Evolutionary conservation across 2,329 filamentous ascomycete genomes (phyloP).

Genomic region (Setomelanomma holmii): DNA sequence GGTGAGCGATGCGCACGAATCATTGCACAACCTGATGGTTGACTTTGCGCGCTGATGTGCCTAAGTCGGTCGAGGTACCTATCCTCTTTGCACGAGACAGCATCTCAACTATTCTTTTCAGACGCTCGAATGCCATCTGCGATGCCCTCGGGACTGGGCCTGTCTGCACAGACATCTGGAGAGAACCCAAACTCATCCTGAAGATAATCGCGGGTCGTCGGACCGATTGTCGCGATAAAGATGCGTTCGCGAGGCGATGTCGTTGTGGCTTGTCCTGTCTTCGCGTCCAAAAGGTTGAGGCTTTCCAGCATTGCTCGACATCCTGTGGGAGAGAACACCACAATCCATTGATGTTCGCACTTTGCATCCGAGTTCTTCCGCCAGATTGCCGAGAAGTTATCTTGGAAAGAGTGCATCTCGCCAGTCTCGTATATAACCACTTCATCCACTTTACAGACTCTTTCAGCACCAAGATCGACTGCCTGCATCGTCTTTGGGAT

Average conservation of each 20-base stretch:
- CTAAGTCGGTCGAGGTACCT: no score
- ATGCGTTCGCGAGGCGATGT: constrained; percentile 52
- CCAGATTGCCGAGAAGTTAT: constrained; percentile 66
- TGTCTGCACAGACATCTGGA: constrained; percentile 80
- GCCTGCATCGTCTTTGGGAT: constrained; percentile 83
- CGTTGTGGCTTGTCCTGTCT: constrained; percentile 46
- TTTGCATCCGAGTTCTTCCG: constrained; percentile 50
- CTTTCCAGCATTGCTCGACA: constrained; percentile 66
- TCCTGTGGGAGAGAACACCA: constrained; percentile 72
- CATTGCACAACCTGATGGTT: no score
- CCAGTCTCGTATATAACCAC: constrained; percentile 86
- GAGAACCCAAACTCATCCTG: constrained; percentile 68
- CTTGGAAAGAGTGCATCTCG: constrained; percentile 78
- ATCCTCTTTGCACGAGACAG: no score
- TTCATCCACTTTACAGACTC: constrained; percentile 74
- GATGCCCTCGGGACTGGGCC: constrained; percentile 82
- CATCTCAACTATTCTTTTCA: neutral
- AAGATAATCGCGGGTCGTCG: constrained; percentile 84
- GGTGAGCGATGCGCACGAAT: no score
- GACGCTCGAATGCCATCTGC: constrained; percentile 67
- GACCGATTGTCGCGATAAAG: constrained; percentile 86
- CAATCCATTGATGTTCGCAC: constrained; percentile 68
- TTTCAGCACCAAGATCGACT: constrained; percentile 54
- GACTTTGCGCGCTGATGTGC: no score
- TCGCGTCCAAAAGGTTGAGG: constrained; percentile 55